Evolutionary conservation across 139 green algal species (phyloP).

Genomic region (Marvania coccoides): DNA sequence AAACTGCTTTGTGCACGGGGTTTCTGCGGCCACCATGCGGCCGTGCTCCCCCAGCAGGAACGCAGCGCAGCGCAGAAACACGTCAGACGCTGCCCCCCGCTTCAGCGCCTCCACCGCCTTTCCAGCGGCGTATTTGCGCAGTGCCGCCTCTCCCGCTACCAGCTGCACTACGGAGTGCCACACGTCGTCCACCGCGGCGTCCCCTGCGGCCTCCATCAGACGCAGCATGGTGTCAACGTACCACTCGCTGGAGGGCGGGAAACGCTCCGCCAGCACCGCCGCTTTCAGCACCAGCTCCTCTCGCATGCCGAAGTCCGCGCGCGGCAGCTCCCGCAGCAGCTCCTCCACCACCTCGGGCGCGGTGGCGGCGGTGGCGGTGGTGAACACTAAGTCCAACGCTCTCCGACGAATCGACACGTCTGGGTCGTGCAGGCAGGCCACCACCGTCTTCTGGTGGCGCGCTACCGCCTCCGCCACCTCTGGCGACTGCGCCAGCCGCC

Average conservation of each 20-base stretch:
- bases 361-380: conserved; percentile 72
- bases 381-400: conserved; percentile 89
- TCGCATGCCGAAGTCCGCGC: conserved; percentile 81
- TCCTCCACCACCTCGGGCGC: conserved; percentile 69
- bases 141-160: conserved; percentile 83
- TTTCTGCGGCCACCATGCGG: conserved; percentile 38
- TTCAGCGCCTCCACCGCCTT: conserved; percentile 53
- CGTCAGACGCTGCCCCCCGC: conserved; percentile 57
- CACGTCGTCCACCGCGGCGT: conserved; percentile 89
- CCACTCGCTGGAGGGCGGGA: conserved; percentile 59
- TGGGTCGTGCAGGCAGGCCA: conserved; percentile 64
- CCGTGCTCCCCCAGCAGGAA: conserved; percentile 93
- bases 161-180: conserved; percentile 90
- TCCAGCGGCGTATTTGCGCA: conserved; percentile 78
- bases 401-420: conserved; percentile 86
- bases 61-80: conserved; percentile 60
- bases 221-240: conserved; percentile 85
- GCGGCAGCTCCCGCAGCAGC: conserved; percentile 70
- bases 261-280: conserved; percentile 91
- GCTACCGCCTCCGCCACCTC: conserved; percentile 33
- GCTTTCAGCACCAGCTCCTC: conserved; percentile 97
- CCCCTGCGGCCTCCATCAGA: conserved; percentile 87
- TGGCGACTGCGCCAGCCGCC: conserved; percentile 61
- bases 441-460: conserved; percentile 50
- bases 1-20: conserved; percentile 61